phyloP scores from a whole-genome alignment of 257 asterid genomes.

The Solanum rostratum region DNA sequence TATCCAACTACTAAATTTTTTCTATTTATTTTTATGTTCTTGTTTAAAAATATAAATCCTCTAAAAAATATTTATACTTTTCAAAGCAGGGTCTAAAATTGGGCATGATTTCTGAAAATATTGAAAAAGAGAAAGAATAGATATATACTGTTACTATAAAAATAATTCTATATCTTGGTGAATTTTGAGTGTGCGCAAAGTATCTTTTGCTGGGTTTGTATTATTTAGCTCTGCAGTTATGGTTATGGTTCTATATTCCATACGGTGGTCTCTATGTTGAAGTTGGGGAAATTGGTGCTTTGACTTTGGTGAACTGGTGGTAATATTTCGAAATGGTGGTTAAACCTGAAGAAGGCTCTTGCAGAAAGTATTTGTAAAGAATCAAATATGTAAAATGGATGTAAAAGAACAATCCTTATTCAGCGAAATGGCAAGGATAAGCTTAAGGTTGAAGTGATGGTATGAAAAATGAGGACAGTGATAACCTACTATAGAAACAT shows the following conservation, averaged over 20 bases:
- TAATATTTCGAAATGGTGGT: not conserved
- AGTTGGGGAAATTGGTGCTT: not conserved
- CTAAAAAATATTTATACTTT: too few species aligned
- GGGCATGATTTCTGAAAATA: not conserved
- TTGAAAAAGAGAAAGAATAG: not conserved
- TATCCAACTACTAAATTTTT: not conserved
- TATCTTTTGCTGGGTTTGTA: too few species aligned
- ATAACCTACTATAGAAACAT: not conserved
- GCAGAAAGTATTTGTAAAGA: not conserved
- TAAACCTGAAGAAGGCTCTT: not conserved
- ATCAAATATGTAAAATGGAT: not conserved
- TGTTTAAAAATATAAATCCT: not conserved
- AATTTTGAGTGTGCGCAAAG: not conserved
- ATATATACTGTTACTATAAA: too few species aligned
- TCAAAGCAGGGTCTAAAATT: too few species aligned
- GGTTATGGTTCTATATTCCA: too few species aligned
- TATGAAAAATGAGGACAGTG: not conserved
- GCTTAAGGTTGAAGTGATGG: not conserved
- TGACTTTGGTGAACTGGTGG: not conserved
- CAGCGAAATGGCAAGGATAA: not conserved
- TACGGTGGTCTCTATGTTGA: not conserved
- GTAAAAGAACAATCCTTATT: not conserved
- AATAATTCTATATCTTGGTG: too few species aligned
- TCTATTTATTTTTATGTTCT: too few species aligned
- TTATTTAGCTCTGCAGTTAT: too few species aligned